A percentile compares a stretch with the other conserved stretches of the same genome.
phyloP scores from a whole-genome alignment of 495 filamentous ascomycete species.

The Penicillium pulvis region DNA sequence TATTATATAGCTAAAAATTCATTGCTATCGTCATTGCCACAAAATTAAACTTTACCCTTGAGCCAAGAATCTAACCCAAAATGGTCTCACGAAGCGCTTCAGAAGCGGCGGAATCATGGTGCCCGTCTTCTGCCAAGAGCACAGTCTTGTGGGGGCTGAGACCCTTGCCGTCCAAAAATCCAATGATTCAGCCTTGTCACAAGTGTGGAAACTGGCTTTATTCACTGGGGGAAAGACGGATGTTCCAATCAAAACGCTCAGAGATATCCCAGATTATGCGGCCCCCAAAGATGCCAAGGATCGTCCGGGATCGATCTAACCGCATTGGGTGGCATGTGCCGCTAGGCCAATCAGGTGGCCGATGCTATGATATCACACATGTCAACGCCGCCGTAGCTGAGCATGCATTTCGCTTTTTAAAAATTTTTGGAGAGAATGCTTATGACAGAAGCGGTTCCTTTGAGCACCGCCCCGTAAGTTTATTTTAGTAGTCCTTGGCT shows the following conservation, averaged over 20 bases:
- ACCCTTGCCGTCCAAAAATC: background rate
- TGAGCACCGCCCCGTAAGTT: no score
- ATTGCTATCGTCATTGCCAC: background rate
- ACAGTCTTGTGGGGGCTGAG: background rate
- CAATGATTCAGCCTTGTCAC: background rate
- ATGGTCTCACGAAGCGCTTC: background rate
- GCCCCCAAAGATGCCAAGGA: background rate
- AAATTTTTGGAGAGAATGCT: no score
- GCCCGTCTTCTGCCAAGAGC: background rate
- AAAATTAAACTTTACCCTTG: background rate
- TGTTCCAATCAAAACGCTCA: background rate
- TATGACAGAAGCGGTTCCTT: no score
- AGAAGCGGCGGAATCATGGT: background rate
- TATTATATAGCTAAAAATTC: background rate
- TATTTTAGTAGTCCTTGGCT: no score
- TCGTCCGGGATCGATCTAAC: background rate
- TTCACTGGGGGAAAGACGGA: background rate
- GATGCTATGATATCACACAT: background rate
- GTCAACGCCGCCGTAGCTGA: background rate
- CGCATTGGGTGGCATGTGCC: background rate
- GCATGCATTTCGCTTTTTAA: background rate
- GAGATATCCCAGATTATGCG: background rate
- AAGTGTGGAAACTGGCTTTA: background rate
- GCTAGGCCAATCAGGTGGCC: background rate
- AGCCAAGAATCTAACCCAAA: background rate